Evolutionary conservation across 2,329 filamentous ascomycete species (phyloP).

Genomic region (Chaetomium sp.): DNA sequence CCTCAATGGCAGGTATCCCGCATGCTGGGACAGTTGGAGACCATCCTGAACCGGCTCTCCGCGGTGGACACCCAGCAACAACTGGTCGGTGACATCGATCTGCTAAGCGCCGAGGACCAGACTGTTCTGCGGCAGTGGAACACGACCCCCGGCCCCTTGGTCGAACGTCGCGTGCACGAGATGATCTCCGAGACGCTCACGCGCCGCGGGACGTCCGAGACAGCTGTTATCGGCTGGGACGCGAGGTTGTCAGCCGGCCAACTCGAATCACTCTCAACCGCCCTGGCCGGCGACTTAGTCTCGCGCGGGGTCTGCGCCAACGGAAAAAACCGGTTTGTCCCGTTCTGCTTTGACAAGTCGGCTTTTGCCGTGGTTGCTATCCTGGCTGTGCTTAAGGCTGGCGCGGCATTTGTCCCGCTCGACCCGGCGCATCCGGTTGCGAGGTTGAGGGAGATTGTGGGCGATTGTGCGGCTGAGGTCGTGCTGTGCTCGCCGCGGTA

Average conservation of each 20-base stretch:
- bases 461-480: conserved; percentile 11
- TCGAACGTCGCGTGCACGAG: conserved; percentile 18
- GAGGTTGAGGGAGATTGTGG: conserved; percentile 17
- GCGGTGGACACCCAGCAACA: conserved; percentile 1
- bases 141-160: conserved; percentile 12
- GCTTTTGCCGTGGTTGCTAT: conserved; percentile 22
- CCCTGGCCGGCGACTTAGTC: conserved; percentile 17
- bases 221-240: conserved; percentile 23
- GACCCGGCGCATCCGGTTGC: conserved; percentile 22
- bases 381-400: conserved; percentile 26
- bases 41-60: conserved; percentile 9
- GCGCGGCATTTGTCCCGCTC: conserved; percentile 27
- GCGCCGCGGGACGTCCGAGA: not conserved
- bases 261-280: conserved; percentile 15
- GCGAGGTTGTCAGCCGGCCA: conserved; percentile 19
- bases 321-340: conserved; percentile 17
- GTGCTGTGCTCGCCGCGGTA: conserved; percentile 17
- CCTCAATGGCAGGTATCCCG: conserved; percentile 18
- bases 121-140: conserved; percentile 17
- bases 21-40: conserved; percentile 20
- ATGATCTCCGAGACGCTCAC: conserved; percentile 18
- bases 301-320: conserved; percentile 17
- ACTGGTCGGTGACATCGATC: conserved; percentile 4
- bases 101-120: conserved; percentile 18
- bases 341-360: conserved; percentile 27